Evolutionary conservation across 75 land plant genomes (phyloP).

Genomic region (Azolla pinnata): DNA sequence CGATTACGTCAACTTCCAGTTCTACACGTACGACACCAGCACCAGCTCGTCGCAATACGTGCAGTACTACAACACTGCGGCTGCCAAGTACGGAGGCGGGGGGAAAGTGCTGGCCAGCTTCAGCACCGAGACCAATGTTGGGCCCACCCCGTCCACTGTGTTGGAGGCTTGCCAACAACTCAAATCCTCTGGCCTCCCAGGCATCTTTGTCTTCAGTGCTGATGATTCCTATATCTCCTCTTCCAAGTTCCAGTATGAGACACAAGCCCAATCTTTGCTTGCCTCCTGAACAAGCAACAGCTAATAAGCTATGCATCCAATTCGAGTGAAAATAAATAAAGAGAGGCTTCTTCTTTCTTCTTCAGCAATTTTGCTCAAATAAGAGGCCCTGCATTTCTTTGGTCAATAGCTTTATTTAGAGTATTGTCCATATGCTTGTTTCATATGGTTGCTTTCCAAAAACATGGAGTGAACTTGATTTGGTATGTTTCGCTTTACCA

Average conservation of each 20-base stretch:
- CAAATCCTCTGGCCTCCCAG: constrained; percentile 6
- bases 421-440: too few species aligned
- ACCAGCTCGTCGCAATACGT: constrained; percentile 22
- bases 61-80: constrained; percentile 14
- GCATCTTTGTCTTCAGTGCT: constrained; percentile 27
- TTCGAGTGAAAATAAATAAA: too few species aligned
- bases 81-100: constrained; percentile 13
- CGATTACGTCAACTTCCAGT: constrained; percentile 24
- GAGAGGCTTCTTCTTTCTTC: too few species aligned
- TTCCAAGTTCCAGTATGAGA: constrained; percentile 14
- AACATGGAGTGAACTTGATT: too few species aligned
- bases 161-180: constrained; percentile 9
- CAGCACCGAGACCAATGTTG: constrained; percentile 2
- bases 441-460: too few species aligned
- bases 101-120: constrained; percentile 31
- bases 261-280: neutral
- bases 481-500: too few species aligned
- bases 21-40: constrained; percentile 7
- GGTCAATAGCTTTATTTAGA: too few species aligned
- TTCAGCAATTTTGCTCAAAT: too few species aligned
- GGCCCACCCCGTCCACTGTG: constrained; percentile 12
- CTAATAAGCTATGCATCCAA: too few species aligned
- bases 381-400: too few species aligned
- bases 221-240: constrained; percentile 12
- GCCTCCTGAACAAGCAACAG: too few species aligned